Conservation (phyloP, 495 filamentous ascomycete genomes). For the Poronia punctata region DNA sequence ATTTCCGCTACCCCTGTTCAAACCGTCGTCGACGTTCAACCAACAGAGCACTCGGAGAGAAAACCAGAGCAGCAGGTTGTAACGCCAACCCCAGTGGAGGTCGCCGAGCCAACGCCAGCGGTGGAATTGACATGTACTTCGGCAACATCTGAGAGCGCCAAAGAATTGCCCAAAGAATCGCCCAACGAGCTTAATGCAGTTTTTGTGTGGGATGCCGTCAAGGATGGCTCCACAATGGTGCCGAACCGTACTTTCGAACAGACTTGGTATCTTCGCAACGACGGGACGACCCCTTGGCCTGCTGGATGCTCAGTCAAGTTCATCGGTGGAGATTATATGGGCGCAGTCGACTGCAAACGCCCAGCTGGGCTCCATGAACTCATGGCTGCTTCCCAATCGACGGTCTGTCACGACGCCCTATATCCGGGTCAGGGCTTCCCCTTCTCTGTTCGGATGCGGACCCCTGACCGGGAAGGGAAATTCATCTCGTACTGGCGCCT, state of each 20-base stretch:
- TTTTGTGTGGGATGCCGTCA: slow-evolving; percentile 70
- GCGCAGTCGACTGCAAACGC: slow-evolving; percentile 70
- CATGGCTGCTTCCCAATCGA: slow-evolving; percentile 69
- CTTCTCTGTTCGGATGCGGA: slow-evolving; percentile 80
- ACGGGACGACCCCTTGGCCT: slow-evolving; percentile 73
- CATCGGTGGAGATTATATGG: slow-evolving; percentile 92
- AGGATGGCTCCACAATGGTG: slow-evolving; percentile 65
- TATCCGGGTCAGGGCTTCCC: slow-evolving; percentile 63
- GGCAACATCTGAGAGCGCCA: no score
- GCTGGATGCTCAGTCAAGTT: slow-evolving; percentile 85
- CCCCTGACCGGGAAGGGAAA: slow-evolving; percentile 63
- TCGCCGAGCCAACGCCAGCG: slow-evolving; percentile 11
- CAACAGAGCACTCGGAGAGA: no score
- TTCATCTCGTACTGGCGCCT: slow-evolving; percentile 95
- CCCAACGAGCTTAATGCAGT: slow-evolving; percentile 57
- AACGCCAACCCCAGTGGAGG: slow-evolving; percentile 8
- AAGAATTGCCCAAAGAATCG: no score
- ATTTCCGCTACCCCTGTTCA: slow-evolving; percentile 59
- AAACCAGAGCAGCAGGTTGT: no score
- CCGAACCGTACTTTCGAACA: slow-evolving; percentile 73
- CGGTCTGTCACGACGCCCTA: slow-evolving; percentile 61
- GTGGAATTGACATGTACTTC: no score
- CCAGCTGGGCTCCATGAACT: slow-evolving; percentile 67
- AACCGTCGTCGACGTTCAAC: slow-evolving; percentile 66
- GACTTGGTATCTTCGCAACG: slow-evolving; percentile 87